Conservation (phyloP, 306 rosid genomes). For the Carpinus viminea region DNA sequence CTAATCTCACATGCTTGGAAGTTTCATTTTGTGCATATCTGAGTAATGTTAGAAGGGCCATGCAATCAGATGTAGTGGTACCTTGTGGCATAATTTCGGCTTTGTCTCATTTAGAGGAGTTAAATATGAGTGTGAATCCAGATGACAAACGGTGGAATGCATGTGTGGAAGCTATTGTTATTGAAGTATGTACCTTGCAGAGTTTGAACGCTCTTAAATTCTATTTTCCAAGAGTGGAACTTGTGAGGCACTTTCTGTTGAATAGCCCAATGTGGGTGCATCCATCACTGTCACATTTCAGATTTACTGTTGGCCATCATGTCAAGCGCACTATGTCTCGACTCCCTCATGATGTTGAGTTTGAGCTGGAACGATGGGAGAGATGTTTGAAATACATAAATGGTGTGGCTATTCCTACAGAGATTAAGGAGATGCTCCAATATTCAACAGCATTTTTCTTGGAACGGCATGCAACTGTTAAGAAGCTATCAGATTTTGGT, state of each 20-base stretch:
- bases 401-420: no score
- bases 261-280: not conserved
- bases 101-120: not conserved
- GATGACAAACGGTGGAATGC: constrained; percentile 28
- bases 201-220: not conserved
- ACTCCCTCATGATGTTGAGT: not conserved
- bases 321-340: constrained; percentile 1
- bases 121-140: constrained; percentile 26
- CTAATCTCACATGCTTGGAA: no score
- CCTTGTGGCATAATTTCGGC: no score
- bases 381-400: no score
- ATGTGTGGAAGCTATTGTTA: not conserved
- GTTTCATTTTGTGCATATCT: no score
- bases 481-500: no score
- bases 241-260: not conserved
- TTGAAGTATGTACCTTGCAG: constrained; percentile 12
- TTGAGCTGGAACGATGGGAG: no score
- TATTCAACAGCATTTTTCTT: no score
- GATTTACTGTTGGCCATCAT: not conserved
- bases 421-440: no score
- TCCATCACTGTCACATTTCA: not conserved
- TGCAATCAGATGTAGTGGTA: no score
- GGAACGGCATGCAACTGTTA: no score
- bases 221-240: not conserved
- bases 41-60: no score